Evolutionary conservation across 371 early-diverging fungal species (phyloP).

Genomic region (Capillidium rhysosporum): DNA sequence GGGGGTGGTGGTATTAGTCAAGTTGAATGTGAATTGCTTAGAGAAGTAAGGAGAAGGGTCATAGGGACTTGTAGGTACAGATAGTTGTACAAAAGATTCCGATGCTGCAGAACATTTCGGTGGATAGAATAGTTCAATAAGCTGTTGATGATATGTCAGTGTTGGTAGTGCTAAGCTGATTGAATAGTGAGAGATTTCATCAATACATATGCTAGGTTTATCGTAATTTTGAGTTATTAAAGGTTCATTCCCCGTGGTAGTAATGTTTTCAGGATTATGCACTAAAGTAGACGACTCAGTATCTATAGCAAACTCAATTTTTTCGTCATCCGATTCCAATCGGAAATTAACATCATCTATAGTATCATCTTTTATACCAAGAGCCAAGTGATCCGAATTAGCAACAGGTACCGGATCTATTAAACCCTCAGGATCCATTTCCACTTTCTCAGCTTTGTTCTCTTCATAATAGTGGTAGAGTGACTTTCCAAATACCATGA

Average conservation of each 20-base stretch:
- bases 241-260: not conserved
- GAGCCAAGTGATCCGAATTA: not conserved
- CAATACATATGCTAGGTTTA: too few relatives aligned
- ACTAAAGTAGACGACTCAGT: too few relatives aligned
- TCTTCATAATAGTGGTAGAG: slow-evolving; percentile 57
- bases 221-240: not conserved
- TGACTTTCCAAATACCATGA: slow-evolving; percentile 80
- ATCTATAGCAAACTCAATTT: not conserved
- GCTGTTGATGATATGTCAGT: too few relatives aligned
- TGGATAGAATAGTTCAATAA: not conserved
- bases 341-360: not conserved
- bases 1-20: too few relatives aligned
- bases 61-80: too few relatives aligned
- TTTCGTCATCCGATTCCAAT: not conserved
- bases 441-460: slow-evolving; percentile 10
- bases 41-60: too few relatives aligned
- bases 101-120: too few relatives aligned
- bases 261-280: not conserved
- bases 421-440: not conserved
- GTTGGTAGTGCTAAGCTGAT: too few relatives aligned
- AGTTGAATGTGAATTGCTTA: too few relatives aligned
- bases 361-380: not conserved
- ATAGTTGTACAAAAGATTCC: too few relatives aligned
- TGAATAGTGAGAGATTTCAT: too few relatives aligned
- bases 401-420: not conserved